Base-by-base conservation (phyloP, 1,139 yeast genomes). In the Saccharomyces hybrid region DNA sequence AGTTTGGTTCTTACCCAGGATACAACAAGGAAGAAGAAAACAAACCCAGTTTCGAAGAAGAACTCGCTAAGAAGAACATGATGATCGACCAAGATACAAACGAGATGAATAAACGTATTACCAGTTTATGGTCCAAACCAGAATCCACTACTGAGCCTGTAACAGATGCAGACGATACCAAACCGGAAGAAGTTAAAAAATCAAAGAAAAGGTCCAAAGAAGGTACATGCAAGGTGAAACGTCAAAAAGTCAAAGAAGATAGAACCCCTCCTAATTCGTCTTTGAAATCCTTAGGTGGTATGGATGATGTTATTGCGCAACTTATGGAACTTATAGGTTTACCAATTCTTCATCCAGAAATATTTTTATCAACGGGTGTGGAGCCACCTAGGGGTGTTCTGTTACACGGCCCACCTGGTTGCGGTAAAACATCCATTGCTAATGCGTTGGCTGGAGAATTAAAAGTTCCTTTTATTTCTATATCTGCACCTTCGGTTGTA, bases 391-490 rank as follows among this genome's bases (percentile, higher is more conserved):
- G 98, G 50, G 99, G 99, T 57, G 96, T 93, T 1, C 71, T 93
- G 29, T 73, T 93, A 31, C 96, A 91, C 70, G 99, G 99, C 0
- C 99, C 99, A 0, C 99, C 99, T 1, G 99, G 99, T 12, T 93
- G 99, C 75, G 99, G 99, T 68, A 93, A 93, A 67, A 93, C 99
- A 0, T 85, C 96, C 53, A 84, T 93, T 55, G 99, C 99, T 2
- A 89, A 91, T 70, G 97, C 98, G 0, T 75, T 93, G 47, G 99
- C 99, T 1, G 96, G 96, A 29, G 97, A 93, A 67, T 76, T 93
- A 48, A 88, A 89, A 60, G 96, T 93, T 0, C 97, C 99, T 0
- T 93, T 95, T 66, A 82, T 93, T 29, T 86, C 87, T 51, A 79
- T 93, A 0, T 87, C 96, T 21, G 99, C 99, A 0, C 99, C 99